These are phyloP conservation scores for Incumbomyces lentus DNA, from an alignment of 2,329 filamentous ascomycete species.

Conservation along the genomic window DNA sequence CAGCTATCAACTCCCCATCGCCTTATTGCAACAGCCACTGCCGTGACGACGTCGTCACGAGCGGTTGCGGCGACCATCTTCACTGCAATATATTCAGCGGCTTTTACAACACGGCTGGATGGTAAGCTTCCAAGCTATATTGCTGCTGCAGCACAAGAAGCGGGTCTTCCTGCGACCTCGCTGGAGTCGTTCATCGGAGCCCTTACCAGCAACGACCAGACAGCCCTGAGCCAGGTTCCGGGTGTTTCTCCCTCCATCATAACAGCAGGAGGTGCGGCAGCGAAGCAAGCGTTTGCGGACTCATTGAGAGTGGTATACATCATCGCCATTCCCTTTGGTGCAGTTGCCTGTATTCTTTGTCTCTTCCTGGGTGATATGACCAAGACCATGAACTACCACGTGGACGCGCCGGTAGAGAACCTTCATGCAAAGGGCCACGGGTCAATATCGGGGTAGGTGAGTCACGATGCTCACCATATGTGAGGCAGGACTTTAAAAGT, in stretches of 20 bases:
- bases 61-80: slow-evolving; percentile 15
- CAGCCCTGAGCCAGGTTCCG: slow-evolving; percentile 7
- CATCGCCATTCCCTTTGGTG: slow-evolving; percentile 14
- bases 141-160: slow-evolving; percentile 7
- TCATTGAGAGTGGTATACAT: slow-evolving; percentile 15
- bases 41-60: slow-evolving; percentile 14
- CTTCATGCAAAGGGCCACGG: slow-evolving; percentile 13
- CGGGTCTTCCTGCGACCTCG: slow-evolving; percentile 11
- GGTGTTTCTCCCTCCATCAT: slow-evolving; percentile 12
- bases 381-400: slow-evolving; percentile 17
- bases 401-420: slow-evolving; percentile 18
- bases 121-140: slow-evolving; percentile 12
- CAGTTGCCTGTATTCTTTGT: slow-evolving; percentile 12
- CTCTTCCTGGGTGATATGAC: slow-evolving; percentile 15
- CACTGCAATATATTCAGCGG: slow-evolving; percentile 15
- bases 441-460: background rate
- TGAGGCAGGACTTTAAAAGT: too few relatives aligned
- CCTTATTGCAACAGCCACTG: slow-evolving; percentile 17
- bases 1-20: slow-evolving; percentile 15
- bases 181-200: slow-evolving; percentile 10
- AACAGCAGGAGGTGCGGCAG: slow-evolving; percentile 2
- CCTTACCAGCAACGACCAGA: slow-evolving; percentile 15
- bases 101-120: slow-evolving; percentile 9
- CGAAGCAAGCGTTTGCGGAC: slow-evolving; percentile 16
- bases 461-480: too few relatives aligned